Percentiles rank a stretch among this genome's conserved stretches.
Conservation (phyloP, 345 rosid species). For the Salix viminalis region DNA sequence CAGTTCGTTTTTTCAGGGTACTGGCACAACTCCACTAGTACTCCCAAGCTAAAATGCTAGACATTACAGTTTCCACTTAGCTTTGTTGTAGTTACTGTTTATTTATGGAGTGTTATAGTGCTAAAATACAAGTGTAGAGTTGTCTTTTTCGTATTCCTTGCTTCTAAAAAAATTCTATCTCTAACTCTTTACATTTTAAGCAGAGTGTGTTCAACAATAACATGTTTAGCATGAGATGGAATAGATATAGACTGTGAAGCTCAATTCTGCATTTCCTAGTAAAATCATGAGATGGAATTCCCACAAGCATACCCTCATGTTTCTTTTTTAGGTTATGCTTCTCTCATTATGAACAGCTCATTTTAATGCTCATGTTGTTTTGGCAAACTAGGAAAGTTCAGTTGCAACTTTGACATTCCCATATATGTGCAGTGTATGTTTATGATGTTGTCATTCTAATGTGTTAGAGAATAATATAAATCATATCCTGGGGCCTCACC, state of each 20-base stretch:
- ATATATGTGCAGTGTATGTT: not conserved
- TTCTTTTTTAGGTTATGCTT: not conserved
- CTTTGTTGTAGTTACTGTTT: not conserved
- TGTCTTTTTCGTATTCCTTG: not conserved
- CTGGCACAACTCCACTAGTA: not conserved
- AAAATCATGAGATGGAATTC: not conserved
- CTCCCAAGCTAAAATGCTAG: not conserved
- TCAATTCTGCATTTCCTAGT: not conserved
- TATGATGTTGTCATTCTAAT: not conserved
- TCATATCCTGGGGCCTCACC: too few species aligned
- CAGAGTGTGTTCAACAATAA: not conserved
- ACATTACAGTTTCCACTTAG: not conserved
- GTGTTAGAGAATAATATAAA: too few species aligned
- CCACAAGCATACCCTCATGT: not conserved
- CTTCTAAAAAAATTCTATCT: not conserved
- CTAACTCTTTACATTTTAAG: not conserved
- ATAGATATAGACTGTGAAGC: not conserved
- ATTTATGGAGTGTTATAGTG: not conserved
- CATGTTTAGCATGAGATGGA: not conserved
- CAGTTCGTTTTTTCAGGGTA: not conserved
- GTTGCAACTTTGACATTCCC: not conserved
- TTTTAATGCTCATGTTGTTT: not conserved
- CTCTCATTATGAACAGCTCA: not conserved
- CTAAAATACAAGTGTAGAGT: not conserved
- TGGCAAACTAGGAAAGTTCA: not conserved